These are phyloP conservation scores for Peronosclerospora sorghi DNA, from an alignment of 352 stramenopile species.

Conservation along the genomic window DNA sequence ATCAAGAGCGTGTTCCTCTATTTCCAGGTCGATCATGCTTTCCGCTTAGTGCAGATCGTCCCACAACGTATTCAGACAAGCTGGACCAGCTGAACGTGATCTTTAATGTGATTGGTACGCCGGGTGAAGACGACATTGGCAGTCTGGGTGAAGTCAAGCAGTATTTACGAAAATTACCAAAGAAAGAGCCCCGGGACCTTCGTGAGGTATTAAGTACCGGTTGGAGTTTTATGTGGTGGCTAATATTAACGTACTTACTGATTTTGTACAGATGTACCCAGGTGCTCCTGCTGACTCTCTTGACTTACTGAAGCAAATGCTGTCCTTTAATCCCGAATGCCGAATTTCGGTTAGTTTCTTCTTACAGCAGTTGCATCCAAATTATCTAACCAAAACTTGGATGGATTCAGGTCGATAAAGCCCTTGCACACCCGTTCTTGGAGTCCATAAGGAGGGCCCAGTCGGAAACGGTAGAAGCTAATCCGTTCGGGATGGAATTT, in stretches of 20 bases:
- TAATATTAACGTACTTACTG: conserved; percentile 1
- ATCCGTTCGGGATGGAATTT: conserved; percentile 85
- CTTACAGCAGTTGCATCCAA: no score
- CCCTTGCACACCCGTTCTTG: conserved; percentile 74
- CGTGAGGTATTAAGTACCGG: conserved; percentile 30
- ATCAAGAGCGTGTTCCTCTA: conserved; percentile 75
- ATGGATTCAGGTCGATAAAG: conserved; percentile 57
- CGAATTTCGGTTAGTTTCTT: conserved; percentile 58
- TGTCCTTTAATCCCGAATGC: conserved; percentile 69
- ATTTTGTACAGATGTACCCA: conserved; percentile 51
- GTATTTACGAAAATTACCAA: conserved; percentile 76
- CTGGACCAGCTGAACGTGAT: conserved; percentile 92
- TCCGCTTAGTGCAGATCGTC: conserved; percentile 68
- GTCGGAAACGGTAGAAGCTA: conserved; percentile 58
- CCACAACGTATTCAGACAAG: conserved; percentile 81
- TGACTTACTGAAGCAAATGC: conserved; percentile 80
- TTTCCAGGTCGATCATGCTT: conserved; percentile 83
- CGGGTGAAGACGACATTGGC: conserved; percentile 81
- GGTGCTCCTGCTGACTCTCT: conserved; percentile 67
- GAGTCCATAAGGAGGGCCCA: conserved; percentile 62
- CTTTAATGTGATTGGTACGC: conserved; percentile 93
- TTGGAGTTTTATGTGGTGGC: neutral
- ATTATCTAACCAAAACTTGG: conserved; percentile 1
- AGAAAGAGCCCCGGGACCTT: conserved; percentile 69
- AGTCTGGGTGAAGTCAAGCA: conserved; percentile 75